A percentile compares a stretch with the other conserved stretches of the same genome.
phyloP scores from a whole-genome alignment of 345 rosid species.

The Corchorus capsularis region DNA sequence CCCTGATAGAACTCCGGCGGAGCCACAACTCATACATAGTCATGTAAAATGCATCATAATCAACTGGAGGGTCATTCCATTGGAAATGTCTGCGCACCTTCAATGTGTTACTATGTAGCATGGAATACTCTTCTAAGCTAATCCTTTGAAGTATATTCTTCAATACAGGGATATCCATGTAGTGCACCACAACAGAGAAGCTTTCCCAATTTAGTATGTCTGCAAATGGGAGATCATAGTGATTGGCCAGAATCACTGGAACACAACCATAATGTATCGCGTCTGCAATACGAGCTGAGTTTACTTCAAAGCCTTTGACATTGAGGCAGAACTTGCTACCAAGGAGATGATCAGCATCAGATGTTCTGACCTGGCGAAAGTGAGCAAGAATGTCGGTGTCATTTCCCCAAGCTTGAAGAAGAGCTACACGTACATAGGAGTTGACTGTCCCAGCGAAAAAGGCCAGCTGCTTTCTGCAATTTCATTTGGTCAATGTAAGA shows the following conservation, averaged over 20 bases:
- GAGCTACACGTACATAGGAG: conserved; percentile 45
- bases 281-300: conserved; percentile 51
- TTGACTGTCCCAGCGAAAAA: conserved; percentile 53
- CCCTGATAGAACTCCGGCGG: conserved; percentile 36
- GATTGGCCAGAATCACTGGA: conserved; percentile 52
- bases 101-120: conserved; percentile 40
- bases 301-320: conserved; percentile 56
- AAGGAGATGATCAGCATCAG: conserved; percentile 39
- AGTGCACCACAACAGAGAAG: conserved; percentile 48
- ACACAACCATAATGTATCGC: conserved; percentile 48
- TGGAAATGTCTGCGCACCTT: conserved; percentile 51
- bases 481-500: not conserved
- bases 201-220: conserved; percentile 52
- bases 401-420: conserved; percentile 42
- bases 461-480: conserved; percentile 45
- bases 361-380: conserved; percentile 36
- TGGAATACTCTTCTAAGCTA: conserved; percentile 28
- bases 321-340: conserved; percentile 59
- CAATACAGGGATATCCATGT: conserved; percentile 50
- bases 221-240: conserved; percentile 51
- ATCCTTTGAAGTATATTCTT: conserved; percentile 46
- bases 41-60: conserved; percentile 53
- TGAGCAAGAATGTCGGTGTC: conserved; percentile 45
- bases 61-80: conserved; percentile 44
- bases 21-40: conserved; percentile 61